phyloP scores from a whole-genome alignment of 805 yeast species.

The Kodamaea fukazawae region DNA sequence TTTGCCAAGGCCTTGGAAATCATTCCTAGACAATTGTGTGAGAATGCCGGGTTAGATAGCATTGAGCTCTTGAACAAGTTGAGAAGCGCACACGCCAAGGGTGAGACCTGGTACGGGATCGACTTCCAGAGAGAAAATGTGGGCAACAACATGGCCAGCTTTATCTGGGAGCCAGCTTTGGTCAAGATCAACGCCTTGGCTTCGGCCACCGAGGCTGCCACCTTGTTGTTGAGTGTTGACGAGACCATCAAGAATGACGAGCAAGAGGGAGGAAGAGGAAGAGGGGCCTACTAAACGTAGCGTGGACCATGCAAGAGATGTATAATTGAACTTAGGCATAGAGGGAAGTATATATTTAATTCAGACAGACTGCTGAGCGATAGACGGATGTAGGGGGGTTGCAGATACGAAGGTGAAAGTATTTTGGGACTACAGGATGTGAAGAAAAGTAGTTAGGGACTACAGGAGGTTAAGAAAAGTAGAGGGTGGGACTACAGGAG shows the following conservation, averaged over 20 bases:
- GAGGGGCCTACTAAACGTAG: slow-evolving; percentile 62
- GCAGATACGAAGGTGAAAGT: no score
- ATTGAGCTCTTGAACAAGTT: slow-evolving; percentile 89
- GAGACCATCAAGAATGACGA: slow-evolving; percentile 83
- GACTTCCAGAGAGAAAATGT: slow-evolving; percentile 83
- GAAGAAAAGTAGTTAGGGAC: no score
- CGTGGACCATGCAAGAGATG: no score
- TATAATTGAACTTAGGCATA: no score
- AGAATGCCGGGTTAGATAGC: slow-evolving; percentile 98
- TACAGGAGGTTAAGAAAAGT: no score
- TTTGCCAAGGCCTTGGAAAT: slow-evolving; percentile 94
- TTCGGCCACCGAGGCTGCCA: slow-evolving; percentile 96
- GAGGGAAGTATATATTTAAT: no score
- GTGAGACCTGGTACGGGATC: slow-evolving; percentile 88
- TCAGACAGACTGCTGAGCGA: no score
- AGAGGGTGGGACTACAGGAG: no score
- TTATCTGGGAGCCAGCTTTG: slow-evolving; percentile 97
- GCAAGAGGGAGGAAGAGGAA: slow-evolving; percentile 59
- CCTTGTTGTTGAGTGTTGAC: slow-evolving; percentile 88
- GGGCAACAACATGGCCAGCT: slow-evolving; percentile 78
- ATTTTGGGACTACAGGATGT: no score
- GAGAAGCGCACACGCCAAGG: slow-evolving; percentile 92
- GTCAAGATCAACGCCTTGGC: slow-evolving; percentile 91
- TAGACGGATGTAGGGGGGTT: no score
- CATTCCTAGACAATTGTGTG: slow-evolving; percentile 96